Conservation (phyloP, 1,284 basidiomycete species). For the Sporisorium scitamineum region DNA sequence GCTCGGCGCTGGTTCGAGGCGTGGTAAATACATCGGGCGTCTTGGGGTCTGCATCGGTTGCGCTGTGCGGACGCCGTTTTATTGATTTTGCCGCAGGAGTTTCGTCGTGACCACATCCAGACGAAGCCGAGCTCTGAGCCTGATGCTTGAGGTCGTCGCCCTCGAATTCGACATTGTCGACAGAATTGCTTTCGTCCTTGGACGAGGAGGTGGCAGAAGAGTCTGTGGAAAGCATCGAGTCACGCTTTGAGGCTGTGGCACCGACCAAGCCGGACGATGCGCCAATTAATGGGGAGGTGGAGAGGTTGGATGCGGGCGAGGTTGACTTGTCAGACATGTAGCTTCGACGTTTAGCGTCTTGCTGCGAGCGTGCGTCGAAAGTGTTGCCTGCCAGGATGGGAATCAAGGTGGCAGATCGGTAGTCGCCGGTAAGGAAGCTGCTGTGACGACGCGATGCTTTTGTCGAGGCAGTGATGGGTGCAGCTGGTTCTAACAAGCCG, state of each 20-base stretch:
- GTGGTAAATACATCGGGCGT: conserved; percentile 25
- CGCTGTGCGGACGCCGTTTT: background rate
- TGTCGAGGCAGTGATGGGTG: conserved; percentile 7
- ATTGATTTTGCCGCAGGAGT: background rate
- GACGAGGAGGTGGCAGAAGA: conserved; percentile 42
- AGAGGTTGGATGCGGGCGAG: background rate
- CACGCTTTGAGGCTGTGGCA: conserved; percentile 15
- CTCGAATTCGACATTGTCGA: conserved; percentile 43
- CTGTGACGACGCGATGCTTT: conserved; percentile 44
- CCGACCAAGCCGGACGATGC: conserved; percentile 1
- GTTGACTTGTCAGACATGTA: conserved; percentile 5
- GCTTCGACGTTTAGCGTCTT: conserved; percentile 11
- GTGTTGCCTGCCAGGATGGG: conserved; percentile 41
- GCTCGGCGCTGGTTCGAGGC: conserved; percentile 32
- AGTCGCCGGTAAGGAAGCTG: conserved; percentile 42
- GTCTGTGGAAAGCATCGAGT: conserved; percentile 43
- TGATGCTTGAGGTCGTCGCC: conserved; percentile 25
- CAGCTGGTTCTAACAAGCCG: conserved; percentile 15
- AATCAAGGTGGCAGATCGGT: conserved; percentile 23
- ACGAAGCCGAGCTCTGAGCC: conserved; percentile 40
- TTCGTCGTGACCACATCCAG: conserved; percentile 28
- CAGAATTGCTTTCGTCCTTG: conserved; percentile 23
- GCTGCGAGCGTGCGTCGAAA: conserved; percentile 13
- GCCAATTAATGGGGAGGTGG: conserved; percentile 2
- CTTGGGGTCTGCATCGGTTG: background rate